phyloP scores from a whole-genome alignment of 2,329 filamentous ascomycete genomes.

The Rutstroemia sp. region DNA sequence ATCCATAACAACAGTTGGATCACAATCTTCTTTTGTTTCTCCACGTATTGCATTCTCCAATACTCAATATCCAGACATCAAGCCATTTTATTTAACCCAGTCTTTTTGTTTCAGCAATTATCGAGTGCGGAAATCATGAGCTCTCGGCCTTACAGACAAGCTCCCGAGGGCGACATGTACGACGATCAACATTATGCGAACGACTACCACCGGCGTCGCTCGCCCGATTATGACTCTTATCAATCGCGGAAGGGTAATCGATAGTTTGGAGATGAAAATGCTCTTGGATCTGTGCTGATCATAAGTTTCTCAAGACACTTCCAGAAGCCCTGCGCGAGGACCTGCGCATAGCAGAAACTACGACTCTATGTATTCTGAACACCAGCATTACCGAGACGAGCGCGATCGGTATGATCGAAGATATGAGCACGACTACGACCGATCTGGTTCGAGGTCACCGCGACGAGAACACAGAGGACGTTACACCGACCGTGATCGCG shows the following conservation, averaged over 20 bases:
- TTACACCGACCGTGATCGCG: slow-evolving; percentile 29
- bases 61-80: background rate
- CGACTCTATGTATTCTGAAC: slow-evolving; percentile 15
- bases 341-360: slow-evolving; percentile 17
- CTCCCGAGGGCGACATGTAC: slow-evolving; percentile 34
- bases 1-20: background rate
- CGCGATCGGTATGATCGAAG: slow-evolving; percentile 25
- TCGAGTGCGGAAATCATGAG: background rate
- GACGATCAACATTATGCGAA: slow-evolving; percentile 32
- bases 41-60: background rate
- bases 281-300: slow-evolving; percentile 29
- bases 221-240: slow-evolving; percentile 23
- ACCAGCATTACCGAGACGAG: slow-evolving; percentile 24
- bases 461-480: slow-evolving; percentile 26
- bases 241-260: slow-evolving; percentile 31
- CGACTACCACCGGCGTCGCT: slow-evolving; percentile 18
- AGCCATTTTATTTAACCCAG: background rate
- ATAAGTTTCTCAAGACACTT: slow-evolving; percentile 28
- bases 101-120: background rate
- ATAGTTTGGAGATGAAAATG: slow-evolving; percentile 24
- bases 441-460: slow-evolving; percentile 33
- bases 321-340: slow-evolving; percentile 25
- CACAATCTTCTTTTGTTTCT: background rate
- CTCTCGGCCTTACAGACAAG: slow-evolving; percentile 6
- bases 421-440: slow-evolving; percentile 32